Percentiles rank a stretch among this genome's conserved stretches.
Evolutionary conservation across 768 basidiomycete genomes (phyloP).

Genomic region (Suillus luteus): DNA sequence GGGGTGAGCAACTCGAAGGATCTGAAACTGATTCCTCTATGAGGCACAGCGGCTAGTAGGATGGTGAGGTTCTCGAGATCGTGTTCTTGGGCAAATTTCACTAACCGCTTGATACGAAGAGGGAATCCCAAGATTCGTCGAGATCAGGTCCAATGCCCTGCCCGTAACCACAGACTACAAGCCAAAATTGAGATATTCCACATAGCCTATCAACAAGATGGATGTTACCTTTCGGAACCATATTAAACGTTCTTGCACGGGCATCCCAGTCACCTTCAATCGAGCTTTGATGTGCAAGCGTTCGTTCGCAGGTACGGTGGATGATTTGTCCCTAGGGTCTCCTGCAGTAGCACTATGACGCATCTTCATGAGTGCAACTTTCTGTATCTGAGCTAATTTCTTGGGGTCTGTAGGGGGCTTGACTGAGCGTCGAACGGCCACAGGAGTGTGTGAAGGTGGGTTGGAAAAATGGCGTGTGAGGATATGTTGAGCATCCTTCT

Average conservation of each 20-base stretch:
- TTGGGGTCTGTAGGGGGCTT: slow-evolving; percentile 50
- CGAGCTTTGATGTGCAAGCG: slow-evolving; percentile 59
- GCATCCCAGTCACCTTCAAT: slow-evolving; percentile 26
- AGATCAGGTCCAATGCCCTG: slow-evolving; percentile 60
- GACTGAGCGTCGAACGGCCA: slow-evolving; percentile 26
- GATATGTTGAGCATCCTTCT: slow-evolving; percentile 51
- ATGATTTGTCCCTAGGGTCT: slow-evolving; percentile 56
- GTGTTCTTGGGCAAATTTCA: neutral
- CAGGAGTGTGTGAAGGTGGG: slow-evolving; percentile 26
- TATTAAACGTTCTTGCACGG: slow-evolving; percentile 46
- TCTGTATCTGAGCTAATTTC: slow-evolving; percentile 55
- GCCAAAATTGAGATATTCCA: slow-evolving; percentile 12
- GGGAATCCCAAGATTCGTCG: slow-evolving; percentile 25
- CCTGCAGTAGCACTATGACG: slow-evolving; percentile 66
- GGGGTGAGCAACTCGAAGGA: slow-evolving; percentile 24
- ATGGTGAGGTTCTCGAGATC: slow-evolving; percentile 29
- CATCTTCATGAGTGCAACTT: slow-evolving; percentile 73
- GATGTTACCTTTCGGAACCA: slow-evolving; percentile 72
- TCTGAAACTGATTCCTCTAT: slow-evolving; percentile 29
- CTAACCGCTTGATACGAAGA: slow-evolving; percentile 19
- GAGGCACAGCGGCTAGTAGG: slow-evolving; percentile 47
- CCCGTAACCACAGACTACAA: slow-evolving; percentile 57
- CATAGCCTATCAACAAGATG: slow-evolving; percentile 12
- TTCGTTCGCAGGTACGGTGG: slow-evolving; percentile 50
- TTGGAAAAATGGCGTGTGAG: slow-evolving; percentile 53